Evolutionary conservation across 306 rosid species (phyloP).

Genomic region (Amphicarpaea edgeworthii): DNA sequence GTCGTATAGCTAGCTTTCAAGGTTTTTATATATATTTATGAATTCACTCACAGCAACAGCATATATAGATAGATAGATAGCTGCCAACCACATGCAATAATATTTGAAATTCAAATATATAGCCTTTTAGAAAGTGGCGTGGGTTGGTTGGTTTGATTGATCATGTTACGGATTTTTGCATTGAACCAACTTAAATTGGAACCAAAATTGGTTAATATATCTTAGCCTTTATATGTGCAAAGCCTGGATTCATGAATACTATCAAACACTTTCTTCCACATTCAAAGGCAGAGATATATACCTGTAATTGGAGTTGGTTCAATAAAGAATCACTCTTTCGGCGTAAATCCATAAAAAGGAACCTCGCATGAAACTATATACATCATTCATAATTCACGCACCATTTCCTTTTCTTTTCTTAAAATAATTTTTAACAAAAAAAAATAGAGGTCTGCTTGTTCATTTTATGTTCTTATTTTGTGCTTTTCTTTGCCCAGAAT

Average conservation of each 20-base stretch:
- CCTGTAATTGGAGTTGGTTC: conserved; percentile 57
- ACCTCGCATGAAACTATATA: conserved; percentile 46
- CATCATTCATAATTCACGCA: conserved; percentile 38
- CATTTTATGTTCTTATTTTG: conserved; percentile 2
- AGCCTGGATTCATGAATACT: conserved; percentile 37
- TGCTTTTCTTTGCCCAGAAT: neutral
- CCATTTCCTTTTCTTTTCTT: neutral
- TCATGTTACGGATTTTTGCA: conserved; percentile 20
- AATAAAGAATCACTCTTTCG: conserved; percentile 45
- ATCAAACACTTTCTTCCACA: conserved; percentile 57
- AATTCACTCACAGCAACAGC: conserved; percentile 44
- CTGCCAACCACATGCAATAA: conserved; percentile 45
- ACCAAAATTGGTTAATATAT: conserved; percentile 36
- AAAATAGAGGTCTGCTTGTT: neutral
- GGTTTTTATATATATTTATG: conserved; percentile 57
- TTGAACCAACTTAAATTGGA: conserved; percentile 43
- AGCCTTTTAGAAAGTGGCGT: conserved; percentile 40
- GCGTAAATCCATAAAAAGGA: conserved; percentile 49
- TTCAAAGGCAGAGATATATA: conserved; percentile 60
- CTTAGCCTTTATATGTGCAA: conserved; percentile 40
- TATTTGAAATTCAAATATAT: conserved; percentile 56
- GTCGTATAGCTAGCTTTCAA: conserved; percentile 39
- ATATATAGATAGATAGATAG: conserved; percentile 42
- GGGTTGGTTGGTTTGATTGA: conserved; percentile 42
- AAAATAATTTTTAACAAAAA: neutral